phyloP scores from a whole-genome alignment of 2,329 filamentous ascomycete genomes.

The Acephala macrosclerotiorum region DNA sequence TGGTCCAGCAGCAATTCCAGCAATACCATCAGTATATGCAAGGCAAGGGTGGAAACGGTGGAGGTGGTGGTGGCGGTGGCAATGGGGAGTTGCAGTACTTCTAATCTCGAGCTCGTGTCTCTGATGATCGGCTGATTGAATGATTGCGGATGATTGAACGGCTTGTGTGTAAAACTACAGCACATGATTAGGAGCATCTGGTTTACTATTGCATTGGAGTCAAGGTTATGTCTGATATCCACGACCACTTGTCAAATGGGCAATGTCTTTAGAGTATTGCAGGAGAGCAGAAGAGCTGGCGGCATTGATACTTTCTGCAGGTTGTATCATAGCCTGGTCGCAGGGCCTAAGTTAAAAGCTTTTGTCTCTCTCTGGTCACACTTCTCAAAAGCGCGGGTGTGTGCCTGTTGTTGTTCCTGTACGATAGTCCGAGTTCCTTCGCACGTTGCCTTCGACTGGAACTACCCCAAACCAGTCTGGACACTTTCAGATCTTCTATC shows the following conservation, averaged over 20 bases:
- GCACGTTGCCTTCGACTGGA: too few species aligned
- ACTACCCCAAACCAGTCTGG: too few species aligned
- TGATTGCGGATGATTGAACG: background rate
- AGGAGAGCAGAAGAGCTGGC: background rate
- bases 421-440: too few species aligned
- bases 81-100: conserved; percentile 43
- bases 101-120: conserved; percentile 15
- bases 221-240: background rate
- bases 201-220: background rate
- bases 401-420: too few species aligned
- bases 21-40: conserved; percentile 42
- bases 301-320: background rate
- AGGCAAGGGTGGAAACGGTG: conserved; percentile 28
- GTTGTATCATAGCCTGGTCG: background rate
- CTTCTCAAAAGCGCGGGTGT: too few species aligned
- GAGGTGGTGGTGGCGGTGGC: conserved; percentile 27
- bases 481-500: too few species aligned
- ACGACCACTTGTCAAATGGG: background rate
- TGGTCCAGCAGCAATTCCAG: conserved; percentile 43
- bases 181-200: background rate
- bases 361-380: background rate
- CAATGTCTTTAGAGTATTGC: background rate
- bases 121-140: background rate
- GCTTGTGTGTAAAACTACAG: background rate
- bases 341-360: background rate